Percentiles rank a stretch among this genome's conserved stretches.
These are phyloP conservation scores for Nakazawaea pomicola DNA, from an alignment of 805 yeast genomes.

Conservation along the genomic window DNA sequence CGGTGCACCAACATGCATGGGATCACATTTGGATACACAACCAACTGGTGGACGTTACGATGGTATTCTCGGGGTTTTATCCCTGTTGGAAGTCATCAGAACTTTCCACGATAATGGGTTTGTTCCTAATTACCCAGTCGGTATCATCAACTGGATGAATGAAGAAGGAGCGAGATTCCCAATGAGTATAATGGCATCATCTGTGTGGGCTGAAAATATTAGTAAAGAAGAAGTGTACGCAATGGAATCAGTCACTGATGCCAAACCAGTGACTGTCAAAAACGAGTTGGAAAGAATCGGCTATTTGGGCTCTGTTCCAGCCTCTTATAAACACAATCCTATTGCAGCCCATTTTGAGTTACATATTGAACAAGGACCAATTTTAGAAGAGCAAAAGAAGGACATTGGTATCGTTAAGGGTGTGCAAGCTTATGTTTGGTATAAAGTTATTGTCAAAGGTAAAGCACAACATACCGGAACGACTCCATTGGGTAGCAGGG, in stretches of 20 bases:
- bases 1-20: conserved; percentile 58
- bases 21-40: conserved; percentile 73
- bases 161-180: conserved; percentile 81
- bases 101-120: conserved; percentile 55
- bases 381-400: conserved; percentile 49
- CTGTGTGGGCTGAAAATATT: conserved; percentile 58
- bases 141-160: conserved; percentile 66
- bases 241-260: conserved; percentile 50
- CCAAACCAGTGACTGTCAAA: conserved; percentile 40
- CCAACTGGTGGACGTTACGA: conserved; percentile 78
- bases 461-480: conserved; percentile 72
- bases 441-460: conserved; percentile 50
- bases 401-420: conserved; percentile 63
- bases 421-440: conserved; percentile 65
- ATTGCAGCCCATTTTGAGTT: conserved; percentile 68
- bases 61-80: conserved; percentile 64
- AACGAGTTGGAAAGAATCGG: conserved; percentile 59
- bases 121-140: conserved; percentile 62
- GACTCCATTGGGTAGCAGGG: conserved; percentile 57
- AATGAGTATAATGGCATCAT: conserved; percentile 59
- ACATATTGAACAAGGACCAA: conserved; percentile 77
- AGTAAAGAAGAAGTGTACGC: conserved; percentile 44
- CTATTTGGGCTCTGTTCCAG: conserved; percentile 48
- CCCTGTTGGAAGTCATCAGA: conserved; percentile 63
- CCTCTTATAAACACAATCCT: conserved; percentile 45